These are phyloP conservation scores for Drechslerella coelobrocha DNA, from an alignment of 2,329 filamentous ascomycete genomes.

Conservation along the genomic window DNA sequence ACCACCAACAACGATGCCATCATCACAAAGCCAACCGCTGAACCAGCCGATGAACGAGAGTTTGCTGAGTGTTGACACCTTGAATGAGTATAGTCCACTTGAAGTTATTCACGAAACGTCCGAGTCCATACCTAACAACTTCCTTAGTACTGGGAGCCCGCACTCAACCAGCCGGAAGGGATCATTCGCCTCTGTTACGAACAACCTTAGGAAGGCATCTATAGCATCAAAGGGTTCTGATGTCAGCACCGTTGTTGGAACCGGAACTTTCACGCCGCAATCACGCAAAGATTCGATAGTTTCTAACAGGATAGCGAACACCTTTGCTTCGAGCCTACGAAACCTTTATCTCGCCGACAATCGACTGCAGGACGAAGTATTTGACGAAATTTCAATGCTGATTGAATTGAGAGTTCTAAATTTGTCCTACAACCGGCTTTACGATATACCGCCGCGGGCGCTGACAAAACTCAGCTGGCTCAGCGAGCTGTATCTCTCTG, in stretches of 20 bases:
- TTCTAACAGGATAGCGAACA: constrained; percentile 78
- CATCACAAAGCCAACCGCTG: constrained; percentile 63
- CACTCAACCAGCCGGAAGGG: constrained; percentile 72
- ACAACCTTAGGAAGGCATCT: constrained; percentile 59
- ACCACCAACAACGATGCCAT: constrained; percentile 62
- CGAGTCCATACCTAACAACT: constrained; percentile 74
- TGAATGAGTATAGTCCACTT: constrained; percentile 39
- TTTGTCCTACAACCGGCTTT: constrained; percentile 91
- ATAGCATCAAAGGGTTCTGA: constrained; percentile 85
- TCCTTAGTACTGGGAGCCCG: constrained; percentile 77
- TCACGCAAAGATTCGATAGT: constrained; percentile 87
- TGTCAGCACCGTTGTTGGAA: constrained; percentile 70
- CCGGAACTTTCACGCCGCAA: constrained; percentile 63
- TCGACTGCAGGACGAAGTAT: constrained; percentile 89
- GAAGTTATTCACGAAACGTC: constrained; percentile 65
- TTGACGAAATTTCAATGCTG: constrained; percentile 84
- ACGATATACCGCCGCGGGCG: constrained; percentile 86
- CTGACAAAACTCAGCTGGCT: constrained; percentile 89
- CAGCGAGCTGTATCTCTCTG: constrained; percentile 89
- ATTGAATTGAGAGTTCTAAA: constrained; percentile 87
- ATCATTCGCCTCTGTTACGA: constrained; percentile 73
- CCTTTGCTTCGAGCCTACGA: constrained; percentile 83
- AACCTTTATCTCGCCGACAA: constrained; percentile 93
- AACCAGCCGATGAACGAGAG: constrained; percentile 64
- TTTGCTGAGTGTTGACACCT: constrained; percentile 53